phyloP scores from a whole-genome alignment of 129 eudicot genomes.

The Oenanthe sinensis region DNA sequence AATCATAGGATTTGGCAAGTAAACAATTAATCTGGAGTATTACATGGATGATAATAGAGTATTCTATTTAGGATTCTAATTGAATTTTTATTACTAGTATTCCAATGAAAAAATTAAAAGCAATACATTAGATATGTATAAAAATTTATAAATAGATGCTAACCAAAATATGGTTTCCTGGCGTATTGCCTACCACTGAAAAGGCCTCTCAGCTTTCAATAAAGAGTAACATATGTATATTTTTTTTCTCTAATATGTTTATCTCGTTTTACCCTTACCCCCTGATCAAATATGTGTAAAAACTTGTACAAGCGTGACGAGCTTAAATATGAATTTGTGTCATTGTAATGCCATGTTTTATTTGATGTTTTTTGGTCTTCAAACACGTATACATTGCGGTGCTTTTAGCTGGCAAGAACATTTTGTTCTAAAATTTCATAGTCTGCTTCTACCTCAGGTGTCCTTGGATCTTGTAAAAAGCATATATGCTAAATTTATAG shows the following conservation, averaged over 20 bases:
- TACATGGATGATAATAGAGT: neutral
- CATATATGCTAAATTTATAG: slow-evolving; percentile 90
- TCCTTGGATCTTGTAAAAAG: slow-evolving; percentile 91
- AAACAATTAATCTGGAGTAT: neutral
- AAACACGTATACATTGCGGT: neutral
- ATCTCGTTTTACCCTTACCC: neutral
- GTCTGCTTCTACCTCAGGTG: slow-evolving; percentile 42
- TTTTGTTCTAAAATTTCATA: neutral
- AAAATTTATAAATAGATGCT: neutral
- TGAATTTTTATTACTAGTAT: neutral
- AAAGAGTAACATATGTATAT: neutral
- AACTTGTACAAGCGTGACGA: neutral
- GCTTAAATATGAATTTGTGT: neutral
- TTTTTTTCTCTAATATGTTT: too few relatives aligned
- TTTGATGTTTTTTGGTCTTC: neutral
- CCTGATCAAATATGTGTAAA: neutral
- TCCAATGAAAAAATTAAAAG: neutral
- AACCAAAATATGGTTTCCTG: neutral
- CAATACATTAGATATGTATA: neutral
- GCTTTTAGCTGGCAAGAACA: neutral
- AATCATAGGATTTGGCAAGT: neutral
- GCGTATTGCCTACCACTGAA: neutral
- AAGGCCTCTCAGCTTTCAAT: neutral
- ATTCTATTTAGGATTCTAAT: neutral
- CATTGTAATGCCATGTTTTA: neutral